A percentile compares a stretch with the other conserved stretches of the same genome.
Conservation (phyloP, 768 basidiomycete species). For the Naganishia vaughanmartiniae region DNA sequence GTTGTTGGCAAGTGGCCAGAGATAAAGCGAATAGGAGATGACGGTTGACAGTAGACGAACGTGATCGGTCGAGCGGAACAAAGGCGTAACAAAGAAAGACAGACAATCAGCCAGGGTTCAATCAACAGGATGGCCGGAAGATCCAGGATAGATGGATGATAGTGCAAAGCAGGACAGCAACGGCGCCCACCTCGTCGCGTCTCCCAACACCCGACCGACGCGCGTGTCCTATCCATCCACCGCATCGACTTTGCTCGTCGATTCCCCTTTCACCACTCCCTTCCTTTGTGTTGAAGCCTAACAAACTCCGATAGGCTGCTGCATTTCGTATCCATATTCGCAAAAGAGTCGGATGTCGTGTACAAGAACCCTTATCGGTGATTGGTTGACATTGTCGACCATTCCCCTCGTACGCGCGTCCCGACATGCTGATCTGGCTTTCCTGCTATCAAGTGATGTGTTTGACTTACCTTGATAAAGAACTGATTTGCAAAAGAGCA, state of each 20-base stretch:
- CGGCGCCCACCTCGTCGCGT: background rate
- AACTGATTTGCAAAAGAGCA: slow-evolving; percentile 4
- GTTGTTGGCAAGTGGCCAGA: background rate
- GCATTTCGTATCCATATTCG: background rate
- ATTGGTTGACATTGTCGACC: slow-evolving; percentile 7
- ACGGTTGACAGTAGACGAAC: background rate
- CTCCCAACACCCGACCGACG: background rate
- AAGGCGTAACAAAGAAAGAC: background rate
- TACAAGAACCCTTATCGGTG: slow-evolving; percentile 3
- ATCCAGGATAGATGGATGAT: background rate
- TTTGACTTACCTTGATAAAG: slow-evolving; percentile 15
- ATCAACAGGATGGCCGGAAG: background rate
- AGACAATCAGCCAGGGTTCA: slow-evolving; percentile 5
- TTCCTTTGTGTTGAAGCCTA: background rate
- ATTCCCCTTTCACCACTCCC: too few relatives aligned
- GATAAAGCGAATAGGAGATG: background rate
- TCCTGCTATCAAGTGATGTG: background rate
- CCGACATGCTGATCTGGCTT: background rate
- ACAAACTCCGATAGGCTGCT: background rate
- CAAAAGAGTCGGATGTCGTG: background rate
- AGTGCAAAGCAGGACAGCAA: background rate
- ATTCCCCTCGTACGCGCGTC: slow-evolving; percentile 8
- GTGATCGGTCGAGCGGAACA: background rate
- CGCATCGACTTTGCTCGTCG: too few relatives aligned
- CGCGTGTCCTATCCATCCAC: background rate